Evolutionary conservation across 192 early-diverging fungal genomes (phyloP).

Genomic region (Coemansia sp.): DNA sequence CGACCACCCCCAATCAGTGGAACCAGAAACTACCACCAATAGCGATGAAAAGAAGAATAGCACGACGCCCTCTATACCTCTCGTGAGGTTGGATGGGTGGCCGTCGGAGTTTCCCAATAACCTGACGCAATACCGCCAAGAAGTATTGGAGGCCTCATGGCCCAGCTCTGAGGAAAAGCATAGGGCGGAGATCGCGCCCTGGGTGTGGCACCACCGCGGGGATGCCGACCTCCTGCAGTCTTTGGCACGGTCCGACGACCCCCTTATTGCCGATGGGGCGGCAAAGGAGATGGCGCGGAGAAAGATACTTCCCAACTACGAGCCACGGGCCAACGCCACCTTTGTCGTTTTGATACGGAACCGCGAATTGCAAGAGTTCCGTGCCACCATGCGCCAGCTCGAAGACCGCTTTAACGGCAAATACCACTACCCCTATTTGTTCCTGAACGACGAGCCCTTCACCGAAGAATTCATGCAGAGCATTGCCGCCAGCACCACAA

Average conservation of each 20-base stretch:
- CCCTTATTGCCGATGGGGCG: not conserved
- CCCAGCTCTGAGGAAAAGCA: constrained; percentile 17
- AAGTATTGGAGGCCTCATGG: constrained; percentile 20
- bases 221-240: constrained; percentile 19
- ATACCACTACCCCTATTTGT: constrained; percentile 71
- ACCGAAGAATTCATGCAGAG: constrained; percentile 54
- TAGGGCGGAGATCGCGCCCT: constrained; percentile 49
- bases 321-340: constrained; percentile 22
- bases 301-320: constrained; percentile 13
- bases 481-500: constrained; percentile 47
- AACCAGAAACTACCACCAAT: not conserved
- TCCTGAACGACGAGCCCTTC: constrained; percentile 69
- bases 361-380: constrained; percentile 55
- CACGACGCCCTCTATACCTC: not conserved
- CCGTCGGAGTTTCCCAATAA: constrained; percentile 34
- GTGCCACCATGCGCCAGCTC: constrained; percentile 55
- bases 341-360: constrained; percentile 62
- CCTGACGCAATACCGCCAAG: constrained; percentile 27
- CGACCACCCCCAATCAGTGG: not conserved
- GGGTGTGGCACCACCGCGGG: constrained; percentile 54
- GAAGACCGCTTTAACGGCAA: constrained; percentile 66
- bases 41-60: not conserved
- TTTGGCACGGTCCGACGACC: not conserved
- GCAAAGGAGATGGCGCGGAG: constrained; percentile 11
- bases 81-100: constrained; percentile 39